Evolutionary conservation across 768 basidiomycete species (phyloP), one percentile per base, ranked within the genome.

Genomic region (Kwoniella heveanensis): DNA sequence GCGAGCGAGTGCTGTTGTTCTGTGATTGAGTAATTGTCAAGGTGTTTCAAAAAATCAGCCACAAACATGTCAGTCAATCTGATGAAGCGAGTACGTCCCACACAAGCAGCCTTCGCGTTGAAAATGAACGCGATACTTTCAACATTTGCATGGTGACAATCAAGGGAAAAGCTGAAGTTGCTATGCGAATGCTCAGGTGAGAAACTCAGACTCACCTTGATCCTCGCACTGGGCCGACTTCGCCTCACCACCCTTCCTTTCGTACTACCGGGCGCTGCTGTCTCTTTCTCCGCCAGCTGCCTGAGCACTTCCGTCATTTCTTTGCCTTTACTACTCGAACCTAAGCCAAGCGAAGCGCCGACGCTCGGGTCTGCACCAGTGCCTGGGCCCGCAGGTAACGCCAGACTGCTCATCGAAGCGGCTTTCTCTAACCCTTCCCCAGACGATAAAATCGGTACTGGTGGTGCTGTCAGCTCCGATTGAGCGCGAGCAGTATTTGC

Each of bases 301-400:
- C 66, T 67, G 44, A 74, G 54, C 32, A 67, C 65, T n/a, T 74
- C 70, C 24, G 68, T 71, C 73, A 71, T 74, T 25, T 51, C 51
- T 22, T 39, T 39, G 12, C 32, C 56, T 58, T 30, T 44, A 32
- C 39, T 44, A 17, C 39, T 44, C 10, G 39, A 9, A 9, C 39
- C 39, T 19, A 44, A 19, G 3, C 39, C 39, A 9, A 44, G 39
- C 15, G 39, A 44, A 44, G 39, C 39, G 39, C 39, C 39, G 3
- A 19, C 39, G 39, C 39, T 19, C 8, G 8, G 39, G 39, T 9
- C 17, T 9, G 57, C 50, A 27, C 26, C 26, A 39, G 60, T 6
- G 21, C 26, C 44, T 51, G 49, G 13, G 15, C 51, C 29, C 22
- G 49, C 21, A 25, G 32, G 32, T 13, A 36, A 13, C 6, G 29